Conservation (phyloP, 2,329 filamentous ascomycete genomes). For the Grosmannia clavigera region DNA sequence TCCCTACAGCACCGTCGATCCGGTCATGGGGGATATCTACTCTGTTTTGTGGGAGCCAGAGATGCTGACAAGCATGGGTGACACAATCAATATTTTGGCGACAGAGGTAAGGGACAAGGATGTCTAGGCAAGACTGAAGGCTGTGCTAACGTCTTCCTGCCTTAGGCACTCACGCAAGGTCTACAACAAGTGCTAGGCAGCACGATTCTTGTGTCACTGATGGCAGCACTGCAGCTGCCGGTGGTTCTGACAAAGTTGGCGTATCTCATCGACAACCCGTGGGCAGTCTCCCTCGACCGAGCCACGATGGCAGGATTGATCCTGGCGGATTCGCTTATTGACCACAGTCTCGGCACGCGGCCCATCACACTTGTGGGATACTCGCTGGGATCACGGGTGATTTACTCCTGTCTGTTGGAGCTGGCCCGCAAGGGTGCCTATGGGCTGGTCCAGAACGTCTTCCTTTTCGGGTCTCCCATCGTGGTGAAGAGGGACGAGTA, state of each 20-base stretch:
- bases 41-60: slow-evolving; percentile 96
- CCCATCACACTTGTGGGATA: slow-evolving; percentile 92
- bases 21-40: slow-evolving; percentile 96
- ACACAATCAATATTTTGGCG: slow-evolving; percentile 94
- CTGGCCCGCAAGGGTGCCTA: slow-evolving; percentile 72
- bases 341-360: slow-evolving; percentile 78
- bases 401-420: slow-evolving; percentile 83
- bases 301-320: slow-evolving; percentile 83
- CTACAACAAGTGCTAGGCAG: slow-evolving; percentile 89
- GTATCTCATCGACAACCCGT: slow-evolving; percentile 96
- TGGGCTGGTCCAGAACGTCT: slow-evolving; percentile 88
- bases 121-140: not conserved
- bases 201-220: slow-evolving; percentile 76
- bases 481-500: slow-evolving; percentile 91
- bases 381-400: slow-evolving; percentile 81
- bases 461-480: slow-evolving; percentile 83
- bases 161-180: slow-evolving; percentile 81
- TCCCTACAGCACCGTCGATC: slow-evolving; percentile 91
- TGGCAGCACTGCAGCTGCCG: slow-evolving; percentile 88
- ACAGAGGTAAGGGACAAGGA: slow-evolving; percentile 58
- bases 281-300: slow-evolving; percentile 89
- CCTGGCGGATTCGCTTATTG: slow-evolving; percentile 84
- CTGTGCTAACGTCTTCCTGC: not conserved
- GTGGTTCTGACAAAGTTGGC: slow-evolving; percentile 85
- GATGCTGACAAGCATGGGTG: slow-evolving; percentile 95